Evolutionary conservation across 192 early-diverging fungal genomes (phyloP).

Genomic region (Coemansia sp.): DNA sequence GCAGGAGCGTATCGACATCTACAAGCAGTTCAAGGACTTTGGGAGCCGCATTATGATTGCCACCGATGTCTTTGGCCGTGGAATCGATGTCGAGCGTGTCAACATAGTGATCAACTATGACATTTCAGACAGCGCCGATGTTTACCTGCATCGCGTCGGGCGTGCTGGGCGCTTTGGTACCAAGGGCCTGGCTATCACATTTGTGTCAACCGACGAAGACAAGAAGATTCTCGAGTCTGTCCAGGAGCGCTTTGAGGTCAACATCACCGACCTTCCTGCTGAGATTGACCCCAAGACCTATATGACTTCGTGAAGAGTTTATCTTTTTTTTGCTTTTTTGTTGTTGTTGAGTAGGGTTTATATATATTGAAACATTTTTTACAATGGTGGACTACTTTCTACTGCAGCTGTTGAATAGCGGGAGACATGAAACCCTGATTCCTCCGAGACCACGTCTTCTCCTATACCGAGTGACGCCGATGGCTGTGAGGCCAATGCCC

Average conservation of each 20-base stretch:
- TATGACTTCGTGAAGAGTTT: conserved; percentile 56
- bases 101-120: conserved; percentile 99
- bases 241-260: conserved; percentile 94
- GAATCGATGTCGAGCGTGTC: conserved; percentile 97
- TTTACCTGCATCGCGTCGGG: conserved; percentile 95
- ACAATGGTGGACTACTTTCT: not conserved
- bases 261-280: conserved; percentile 84
- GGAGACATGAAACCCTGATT: not conserved
- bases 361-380: not conserved
- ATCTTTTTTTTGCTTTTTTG: not conserved
- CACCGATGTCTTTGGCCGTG: conserved; percentile 97
- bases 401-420: not conserved
- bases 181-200: conserved; percentile 95
- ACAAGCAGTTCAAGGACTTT: conserved; percentile 96
- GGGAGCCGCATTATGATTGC: conserved; percentile 93
- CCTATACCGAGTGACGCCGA: too few relatives aligned
- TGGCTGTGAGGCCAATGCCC: too few relatives aligned
- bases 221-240: conserved; percentile 74
- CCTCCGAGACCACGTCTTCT: too few relatives aligned
- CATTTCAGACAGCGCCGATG: conserved; percentile 85
- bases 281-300: conserved; percentile 83
- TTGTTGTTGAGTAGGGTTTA: not conserved
- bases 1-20: conserved; percentile 87
- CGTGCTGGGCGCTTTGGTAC: conserved; percentile 99
- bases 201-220: conserved; percentile 85